Conservation (phyloP, 176 grass and related monocot species). For the Aegilops tauschii region DNA sequence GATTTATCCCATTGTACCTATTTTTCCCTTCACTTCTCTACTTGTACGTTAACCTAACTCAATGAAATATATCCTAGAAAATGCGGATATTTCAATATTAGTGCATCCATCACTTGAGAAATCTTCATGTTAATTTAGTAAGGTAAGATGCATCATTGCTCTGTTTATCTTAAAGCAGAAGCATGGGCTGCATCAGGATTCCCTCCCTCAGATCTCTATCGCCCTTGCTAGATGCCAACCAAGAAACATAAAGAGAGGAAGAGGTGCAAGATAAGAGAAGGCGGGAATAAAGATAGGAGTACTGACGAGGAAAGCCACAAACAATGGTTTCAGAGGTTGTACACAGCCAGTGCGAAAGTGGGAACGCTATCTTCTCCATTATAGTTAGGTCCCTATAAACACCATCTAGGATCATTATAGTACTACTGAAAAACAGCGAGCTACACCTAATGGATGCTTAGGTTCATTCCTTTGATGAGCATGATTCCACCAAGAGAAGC, state of each 20-base stretch:
- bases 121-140: not conserved
- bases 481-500: slow-evolving; percentile 31
- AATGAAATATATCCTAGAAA: slow-evolving; percentile 3
- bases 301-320: slow-evolving; percentile 35
- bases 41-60: not conserved
- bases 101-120: not conserved
- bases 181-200: slow-evolving; percentile 20
- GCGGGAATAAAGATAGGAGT: slow-evolving; percentile 27
- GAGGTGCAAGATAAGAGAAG: slow-evolving; percentile 11
- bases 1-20: not conserved
- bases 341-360: slow-evolving; percentile 26
- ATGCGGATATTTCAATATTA: not conserved
- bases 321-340: slow-evolving; percentile 32
- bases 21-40: not conserved
- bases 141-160: slow-evolving; percentile 17
- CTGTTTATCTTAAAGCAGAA: slow-evolving; percentile 29
- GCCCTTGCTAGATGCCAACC: slow-evolving; percentile 22
- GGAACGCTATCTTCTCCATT: slow-evolving; percentile 11
- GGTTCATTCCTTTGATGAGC: slow-evolving; percentile 21
- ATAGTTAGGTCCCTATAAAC: slow-evolving; percentile 9
- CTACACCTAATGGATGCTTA: slow-evolving; percentile 20
- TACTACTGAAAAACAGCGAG: slow-evolving; percentile 16
- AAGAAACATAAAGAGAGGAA: slow-evolving; percentile 31
- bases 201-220: slow-evolving; percentile 22
- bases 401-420: not conserved